Percentiles rank a stretch among this genome's conserved stretches.
These are phyloP conservation scores for Phytopythium litorale DNA, from an alignment of 352 stramenopile species.

Conservation along the genomic window DNA sequence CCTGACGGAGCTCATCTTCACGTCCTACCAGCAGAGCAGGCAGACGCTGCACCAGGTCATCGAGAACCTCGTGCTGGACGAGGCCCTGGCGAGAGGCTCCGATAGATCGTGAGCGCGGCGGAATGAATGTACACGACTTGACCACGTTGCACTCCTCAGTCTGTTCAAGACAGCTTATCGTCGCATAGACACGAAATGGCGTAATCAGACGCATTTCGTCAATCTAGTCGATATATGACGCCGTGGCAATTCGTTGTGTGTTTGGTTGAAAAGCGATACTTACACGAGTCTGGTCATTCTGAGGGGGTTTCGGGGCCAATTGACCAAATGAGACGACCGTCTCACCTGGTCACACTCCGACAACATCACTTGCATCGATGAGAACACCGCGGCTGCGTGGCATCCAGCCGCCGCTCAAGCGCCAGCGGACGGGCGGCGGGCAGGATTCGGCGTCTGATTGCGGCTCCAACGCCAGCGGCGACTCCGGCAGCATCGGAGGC, in stretches of 20 bases:
- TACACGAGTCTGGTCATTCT: background rate
- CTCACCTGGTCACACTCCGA: background rate
- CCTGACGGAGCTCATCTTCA: slow-evolving; percentile 27
- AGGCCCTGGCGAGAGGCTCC: slow-evolving; percentile 18
- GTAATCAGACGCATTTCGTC: background rate
- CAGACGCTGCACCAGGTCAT: slow-evolving; percentile 27
- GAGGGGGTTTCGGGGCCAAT: too few species aligned
- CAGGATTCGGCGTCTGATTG: background rate
- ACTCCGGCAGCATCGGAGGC: background rate
- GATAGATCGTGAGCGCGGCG: background rate
- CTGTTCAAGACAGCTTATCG: background rate
- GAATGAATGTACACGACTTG: too few species aligned
- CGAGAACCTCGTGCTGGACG: slow-evolving; percentile 31
- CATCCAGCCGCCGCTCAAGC: background rate
- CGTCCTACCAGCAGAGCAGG: slow-evolving; percentile 21
- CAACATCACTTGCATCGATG: background rate
- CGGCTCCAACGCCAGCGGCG: background rate
- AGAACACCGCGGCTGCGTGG: background rate
- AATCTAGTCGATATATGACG: background rate
- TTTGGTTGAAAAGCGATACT: background rate
- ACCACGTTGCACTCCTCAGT: background rate
- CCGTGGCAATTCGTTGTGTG: background rate
- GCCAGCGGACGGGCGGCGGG: background rate
- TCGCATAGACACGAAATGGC: background rate
- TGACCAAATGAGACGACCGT: too few species aligned